A percentile compares a stretch with the other conserved stretches of the same genome.
These are phyloP conservation scores for Luzula sylvatica DNA, from an alignment of 176 grass and related monocot genomes.

Conservation along the genomic window DNA sequence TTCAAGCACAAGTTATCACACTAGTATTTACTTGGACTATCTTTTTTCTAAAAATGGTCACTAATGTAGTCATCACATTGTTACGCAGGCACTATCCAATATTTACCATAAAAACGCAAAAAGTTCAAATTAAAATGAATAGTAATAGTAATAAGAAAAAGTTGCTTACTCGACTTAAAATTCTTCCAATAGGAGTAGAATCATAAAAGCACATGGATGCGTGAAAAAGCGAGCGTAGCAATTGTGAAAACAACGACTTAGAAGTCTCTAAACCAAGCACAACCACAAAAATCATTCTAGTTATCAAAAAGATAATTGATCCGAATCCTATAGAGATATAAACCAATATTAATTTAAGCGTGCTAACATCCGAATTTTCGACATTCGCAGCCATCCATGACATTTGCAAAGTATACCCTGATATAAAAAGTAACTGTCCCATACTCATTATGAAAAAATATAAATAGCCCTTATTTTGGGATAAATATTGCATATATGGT, in stretches of 20 bases:
- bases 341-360: conserved; percentile 60
- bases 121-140: too few relatives aligned
- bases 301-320: conserved; percentile 49
- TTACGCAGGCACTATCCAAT: too few relatives aligned
- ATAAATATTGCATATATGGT: conserved; percentile 67
- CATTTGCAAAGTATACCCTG: conserved; percentile 81
- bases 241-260: conserved; percentile 76
- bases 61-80: too few relatives aligned
- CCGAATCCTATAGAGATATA: conserved; percentile 61
- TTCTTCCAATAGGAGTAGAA: conserved; percentile 82
- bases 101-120: too few relatives aligned
- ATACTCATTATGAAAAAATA: conserved; percentile 36
- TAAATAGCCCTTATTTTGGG: conserved; percentile 69
- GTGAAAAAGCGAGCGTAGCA: conserved; percentile 61
- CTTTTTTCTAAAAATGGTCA: too few relatives aligned
- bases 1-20: too few relatives aligned
- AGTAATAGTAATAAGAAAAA: too few relatives aligned
- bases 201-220: conserved; percentile 92
- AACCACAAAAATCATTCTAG: conserved; percentile 42
- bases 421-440: conserved; percentile 46
- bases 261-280: conserved; percentile 62
- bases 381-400: conserved; percentile 93
- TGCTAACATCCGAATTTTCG: conserved; percentile 51
- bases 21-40: too few relatives aligned
- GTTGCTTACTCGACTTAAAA: conserved; percentile 72